Evolutionary conservation across 805 yeast genomes (phyloP).

Genomic region (Candida corydali): DNA sequence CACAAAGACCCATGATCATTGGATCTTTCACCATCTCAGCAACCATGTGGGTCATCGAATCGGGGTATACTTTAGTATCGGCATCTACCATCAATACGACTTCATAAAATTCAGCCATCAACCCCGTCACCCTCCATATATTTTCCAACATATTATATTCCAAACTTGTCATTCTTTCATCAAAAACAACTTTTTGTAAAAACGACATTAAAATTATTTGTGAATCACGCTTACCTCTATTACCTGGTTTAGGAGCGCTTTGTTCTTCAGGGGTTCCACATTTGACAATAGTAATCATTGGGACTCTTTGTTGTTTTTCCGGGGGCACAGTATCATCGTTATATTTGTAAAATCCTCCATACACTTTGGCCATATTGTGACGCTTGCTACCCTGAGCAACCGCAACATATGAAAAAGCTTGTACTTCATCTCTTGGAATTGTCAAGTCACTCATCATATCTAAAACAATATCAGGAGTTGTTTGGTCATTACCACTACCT

Average conservation of each 20-base stretch:
- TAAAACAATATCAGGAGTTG: slow-evolving; percentile 88
- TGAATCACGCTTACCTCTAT: slow-evolving; percentile 94
- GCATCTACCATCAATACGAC: slow-evolving; percentile 91
- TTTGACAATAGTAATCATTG: slow-evolving; percentile 73
- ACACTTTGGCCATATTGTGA: slow-evolving; percentile 96
- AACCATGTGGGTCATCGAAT: slow-evolving; percentile 82
- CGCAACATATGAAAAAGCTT: slow-evolving; percentile 86
- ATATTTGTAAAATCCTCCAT: slow-evolving; percentile 90
- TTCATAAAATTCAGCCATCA: slow-evolving; percentile 81
- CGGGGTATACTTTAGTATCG: slow-evolving; percentile 84
- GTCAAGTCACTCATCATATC: slow-evolving; percentile 76
- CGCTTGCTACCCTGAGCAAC: slow-evolving; percentile 93
- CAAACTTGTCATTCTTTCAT: slow-evolving; percentile 90
- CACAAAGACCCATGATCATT: slow-evolving; percentile 86
- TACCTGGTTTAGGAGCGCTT: slow-evolving; percentile 68
- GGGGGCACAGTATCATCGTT: slow-evolving; percentile 68
- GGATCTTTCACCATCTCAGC: slow-evolving; percentile 90
- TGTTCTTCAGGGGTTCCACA: slow-evolving; percentile 85
- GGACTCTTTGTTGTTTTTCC: slow-evolving; percentile 83
- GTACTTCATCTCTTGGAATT: slow-evolving; percentile 68
- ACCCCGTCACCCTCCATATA: slow-evolving; percentile 80
- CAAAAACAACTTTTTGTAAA: slow-evolving; percentile 80
- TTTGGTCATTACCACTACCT: slow-evolving; percentile 84
- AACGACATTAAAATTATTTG: slow-evolving; percentile 89
- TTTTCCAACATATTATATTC: slow-evolving; percentile 73